Conservation (phyloP, 805 yeast species). For the Spencermartinsiella europaea region DNA sequence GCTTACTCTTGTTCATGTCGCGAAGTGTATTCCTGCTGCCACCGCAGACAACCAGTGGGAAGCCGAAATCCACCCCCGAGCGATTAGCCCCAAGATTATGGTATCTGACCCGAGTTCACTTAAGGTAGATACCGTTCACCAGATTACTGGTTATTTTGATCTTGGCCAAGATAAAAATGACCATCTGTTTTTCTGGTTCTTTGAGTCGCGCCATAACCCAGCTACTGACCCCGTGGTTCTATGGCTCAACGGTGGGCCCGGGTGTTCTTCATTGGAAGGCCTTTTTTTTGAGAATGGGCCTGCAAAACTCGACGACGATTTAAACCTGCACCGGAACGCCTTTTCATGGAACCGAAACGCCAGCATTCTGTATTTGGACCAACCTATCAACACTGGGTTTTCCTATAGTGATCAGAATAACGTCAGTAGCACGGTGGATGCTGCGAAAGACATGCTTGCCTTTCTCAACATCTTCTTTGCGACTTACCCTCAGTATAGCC, state of each 20-base stretch:
- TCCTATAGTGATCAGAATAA: constrained; percentile 64
- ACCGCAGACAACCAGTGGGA: no score
- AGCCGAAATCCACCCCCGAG: background rate
- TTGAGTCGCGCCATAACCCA: constrained; percentile 88
- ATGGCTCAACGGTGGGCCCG: constrained; percentile 97
- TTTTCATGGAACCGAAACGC: constrained; percentile 91
- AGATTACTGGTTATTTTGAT: constrained; percentile 69
- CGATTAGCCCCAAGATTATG: background rate
- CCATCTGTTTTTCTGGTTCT: constrained; percentile 89
- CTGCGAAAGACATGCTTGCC: constrained; percentile 82
- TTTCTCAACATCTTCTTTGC: constrained; percentile 79
- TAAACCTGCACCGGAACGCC: constrained; percentile 73
- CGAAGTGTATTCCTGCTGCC: no score
- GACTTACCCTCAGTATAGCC: constrained; percentile 67
- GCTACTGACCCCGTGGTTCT: constrained; percentile 76
- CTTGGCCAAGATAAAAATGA: constrained; percentile 60
- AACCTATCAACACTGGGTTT: constrained; percentile 90
- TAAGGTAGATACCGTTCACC: constrained; percentile 67
- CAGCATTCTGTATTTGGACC: constrained; percentile 84
- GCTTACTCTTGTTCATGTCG: no score
- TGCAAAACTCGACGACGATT: constrained; percentile 56
- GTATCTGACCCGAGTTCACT: constrained; percentile 47
- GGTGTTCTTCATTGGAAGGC: constrained; percentile 89
- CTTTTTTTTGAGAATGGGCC: constrained; percentile 91
- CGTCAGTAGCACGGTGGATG: constrained; percentile 68